Percentiles rank a stretch among this genome's conserved stretches.
Evolutionary conservation across 768 basidiomycete genomes (phyloP).

Genomic region (Tephrocybe sp.): DNA sequence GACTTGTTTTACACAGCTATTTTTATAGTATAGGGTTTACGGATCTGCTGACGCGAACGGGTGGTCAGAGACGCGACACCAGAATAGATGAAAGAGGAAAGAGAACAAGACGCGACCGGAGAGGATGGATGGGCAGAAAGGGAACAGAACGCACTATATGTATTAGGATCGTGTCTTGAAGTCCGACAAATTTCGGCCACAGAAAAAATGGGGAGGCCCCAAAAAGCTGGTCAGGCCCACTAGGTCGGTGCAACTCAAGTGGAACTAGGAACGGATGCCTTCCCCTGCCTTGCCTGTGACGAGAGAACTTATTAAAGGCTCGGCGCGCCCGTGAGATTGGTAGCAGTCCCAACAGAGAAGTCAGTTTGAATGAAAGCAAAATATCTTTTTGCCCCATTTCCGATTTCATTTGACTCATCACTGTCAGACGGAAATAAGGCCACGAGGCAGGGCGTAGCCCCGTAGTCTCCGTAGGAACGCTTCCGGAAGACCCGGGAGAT

Average conservation of each 20-base stretch:
- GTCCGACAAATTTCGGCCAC: conserved; percentile 7
- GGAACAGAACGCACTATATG: conserved; percentile 9
- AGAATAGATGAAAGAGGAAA: not conserved
- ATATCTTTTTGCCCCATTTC: not conserved
- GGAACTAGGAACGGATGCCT: no score
- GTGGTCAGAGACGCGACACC: conserved; percentile 5
- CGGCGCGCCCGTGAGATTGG: no score
- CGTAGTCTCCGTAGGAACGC: conserved; percentile 10
- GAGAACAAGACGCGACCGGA: not conserved
- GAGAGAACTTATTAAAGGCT: not conserved
- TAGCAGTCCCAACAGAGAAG: no score
- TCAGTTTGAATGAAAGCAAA: no score
- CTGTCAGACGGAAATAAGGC: conserved; percentile 19
- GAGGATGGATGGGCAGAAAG: not conserved
- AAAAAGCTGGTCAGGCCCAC: not conserved
- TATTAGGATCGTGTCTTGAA: conserved; percentile 1
- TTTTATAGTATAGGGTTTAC: not conserved
- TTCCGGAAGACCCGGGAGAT: not conserved
- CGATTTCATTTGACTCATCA: not conserved
- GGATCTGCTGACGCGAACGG: not conserved
- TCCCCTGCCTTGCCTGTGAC: no score
- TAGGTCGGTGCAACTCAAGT: not conserved
- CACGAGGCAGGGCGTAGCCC: conserved; percentile 15
- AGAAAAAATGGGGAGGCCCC: conserved; percentile 4
- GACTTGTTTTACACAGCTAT: not conserved